phyloP scores from a whole-genome alignment of 305 asterid genomes.

The Fraxinus velutina region DNA sequence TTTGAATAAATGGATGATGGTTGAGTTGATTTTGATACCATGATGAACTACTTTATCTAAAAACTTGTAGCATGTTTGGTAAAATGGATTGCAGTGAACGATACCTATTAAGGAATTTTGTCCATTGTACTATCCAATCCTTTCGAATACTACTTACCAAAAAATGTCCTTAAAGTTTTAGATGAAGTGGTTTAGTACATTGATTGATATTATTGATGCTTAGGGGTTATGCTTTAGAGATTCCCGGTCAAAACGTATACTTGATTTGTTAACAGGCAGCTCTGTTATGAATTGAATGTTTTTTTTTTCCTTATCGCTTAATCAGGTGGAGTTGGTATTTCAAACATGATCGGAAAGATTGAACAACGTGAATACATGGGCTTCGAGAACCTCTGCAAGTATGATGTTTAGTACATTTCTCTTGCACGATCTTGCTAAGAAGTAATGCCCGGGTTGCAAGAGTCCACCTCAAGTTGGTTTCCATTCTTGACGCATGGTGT shows the following conservation, averaged over 20 bases:
- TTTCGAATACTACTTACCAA: background rate
- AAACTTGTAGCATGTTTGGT: too few species aligned
- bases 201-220: background rate
- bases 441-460: background rate
- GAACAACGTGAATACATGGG: constrained; percentile 83
- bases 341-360: constrained; percentile 81
- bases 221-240: background rate
- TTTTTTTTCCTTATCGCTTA: background rate
- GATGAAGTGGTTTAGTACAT: background rate
- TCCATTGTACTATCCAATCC: background rate
- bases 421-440: background rate
- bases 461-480: background rate
- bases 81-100: too few species aligned
- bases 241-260: background rate
- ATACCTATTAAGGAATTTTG: too few species aligned
- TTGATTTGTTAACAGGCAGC: background rate
- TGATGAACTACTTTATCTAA: too few species aligned
- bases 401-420: constrained; percentile 27
- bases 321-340: constrained; percentile 91
- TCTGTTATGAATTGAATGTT: background rate
- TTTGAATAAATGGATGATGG: background rate
- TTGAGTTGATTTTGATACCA: too few species aligned
- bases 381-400: constrained; percentile 88
- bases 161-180: background rate
- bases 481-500: background rate